Evolutionary conservation across 2,329 filamentous ascomycete species (phyloP).

Genomic region (Cladosporium sp.): DNA sequence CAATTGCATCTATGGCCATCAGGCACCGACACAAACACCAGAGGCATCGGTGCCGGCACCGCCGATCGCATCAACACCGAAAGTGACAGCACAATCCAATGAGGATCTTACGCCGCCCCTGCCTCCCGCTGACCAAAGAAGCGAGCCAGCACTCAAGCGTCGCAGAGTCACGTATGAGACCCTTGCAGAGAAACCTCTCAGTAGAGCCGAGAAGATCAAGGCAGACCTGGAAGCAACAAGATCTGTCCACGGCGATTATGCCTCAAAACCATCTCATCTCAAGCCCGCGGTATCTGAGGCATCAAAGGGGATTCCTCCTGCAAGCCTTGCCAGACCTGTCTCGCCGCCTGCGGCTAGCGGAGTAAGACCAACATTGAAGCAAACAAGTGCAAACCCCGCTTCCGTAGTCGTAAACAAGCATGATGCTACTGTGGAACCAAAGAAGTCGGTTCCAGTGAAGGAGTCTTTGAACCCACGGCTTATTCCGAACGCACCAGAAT

Average conservation of each 20-base stretch:
- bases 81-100: not conserved
- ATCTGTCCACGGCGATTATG: conserved; percentile 2
- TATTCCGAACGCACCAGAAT: conserved; percentile 49
- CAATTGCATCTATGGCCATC: conserved; percentile 58
- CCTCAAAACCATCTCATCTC: not conserved
- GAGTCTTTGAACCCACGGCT: conserved; percentile 61
- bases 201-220: conserved; percentile 24
- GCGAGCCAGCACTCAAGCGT: conserved; percentile 25
- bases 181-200: conserved; percentile 26
- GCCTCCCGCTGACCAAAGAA: not conserved
- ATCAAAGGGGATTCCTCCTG: not conserved
- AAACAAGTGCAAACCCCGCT: conserved; percentile 5
- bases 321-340: conserved; percentile 20
- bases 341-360: conserved; percentile 16
- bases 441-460: conserved; percentile 5
- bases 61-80: not conserved
- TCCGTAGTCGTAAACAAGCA: not conserved
- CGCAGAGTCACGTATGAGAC: conserved; percentile 27
- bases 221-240: conserved; percentile 12
- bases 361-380: not conserved
- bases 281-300: not conserved
- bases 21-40: conserved; percentile 18
- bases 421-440: not conserved
- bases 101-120: not conserved
- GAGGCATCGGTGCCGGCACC: not conserved